Conservation (phyloP, 2,329 filamentous ascomycete genomes). For the Aureobasidium sp. region DNA sequence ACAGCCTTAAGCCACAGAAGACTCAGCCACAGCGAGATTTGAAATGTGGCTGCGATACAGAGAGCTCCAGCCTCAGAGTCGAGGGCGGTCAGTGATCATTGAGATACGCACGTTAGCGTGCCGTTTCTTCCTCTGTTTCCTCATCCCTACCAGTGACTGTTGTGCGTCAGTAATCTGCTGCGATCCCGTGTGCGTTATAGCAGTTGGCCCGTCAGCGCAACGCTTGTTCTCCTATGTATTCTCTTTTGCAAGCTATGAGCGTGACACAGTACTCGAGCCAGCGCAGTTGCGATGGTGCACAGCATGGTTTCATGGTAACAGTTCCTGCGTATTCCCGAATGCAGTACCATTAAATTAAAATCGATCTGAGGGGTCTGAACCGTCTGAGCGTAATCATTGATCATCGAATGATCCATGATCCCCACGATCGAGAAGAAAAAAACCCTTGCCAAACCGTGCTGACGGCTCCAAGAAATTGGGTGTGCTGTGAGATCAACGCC, state of each 20-base stretch:
- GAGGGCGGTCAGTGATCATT: background rate
- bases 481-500: background rate
- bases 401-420: background rate
- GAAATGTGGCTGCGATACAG: background rate
- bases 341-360: background rate
- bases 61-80: background rate
- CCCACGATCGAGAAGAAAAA: background rate
- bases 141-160: slow-evolving; percentile 3
- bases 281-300: background rate
- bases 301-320: background rate
- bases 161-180: slow-evolving; percentile 10
- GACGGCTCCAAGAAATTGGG: slow-evolving; percentile 5
- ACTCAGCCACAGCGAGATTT: slow-evolving; percentile 2
- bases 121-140: background rate
- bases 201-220: background rate
- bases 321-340: background rate
- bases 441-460: background rate
- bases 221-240: background rate
- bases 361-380: background rate
- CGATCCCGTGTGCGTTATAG: background rate
- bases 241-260: background rate
- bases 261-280: background rate
- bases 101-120: background rate
- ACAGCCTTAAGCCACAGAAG: background rate
- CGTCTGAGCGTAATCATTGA: background rate